Evolutionary conservation across 164 flowering plant genomes (phyloP).

Genomic region (Aristolochia contorta): DNA sequence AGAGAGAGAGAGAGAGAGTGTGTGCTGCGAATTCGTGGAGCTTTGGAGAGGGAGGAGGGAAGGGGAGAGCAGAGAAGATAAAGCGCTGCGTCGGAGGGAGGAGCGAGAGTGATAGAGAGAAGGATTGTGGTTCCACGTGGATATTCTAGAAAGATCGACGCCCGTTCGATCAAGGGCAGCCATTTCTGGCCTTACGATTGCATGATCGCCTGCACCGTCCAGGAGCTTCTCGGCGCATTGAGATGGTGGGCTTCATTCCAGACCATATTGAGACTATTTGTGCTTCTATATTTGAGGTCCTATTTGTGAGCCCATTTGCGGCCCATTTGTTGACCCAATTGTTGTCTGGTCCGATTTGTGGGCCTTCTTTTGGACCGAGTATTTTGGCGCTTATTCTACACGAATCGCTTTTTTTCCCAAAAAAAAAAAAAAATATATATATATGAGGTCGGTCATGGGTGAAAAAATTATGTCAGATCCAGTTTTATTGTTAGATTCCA

Average conservation of each 20-base stretch:
- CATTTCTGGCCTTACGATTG: background rate
- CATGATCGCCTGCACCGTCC: background rate
- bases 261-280: background rate
- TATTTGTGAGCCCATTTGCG: too few species aligned
- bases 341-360: too few species aligned
- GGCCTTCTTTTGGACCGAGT: too few species aligned
- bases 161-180: background rate
- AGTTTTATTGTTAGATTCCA: too few species aligned
- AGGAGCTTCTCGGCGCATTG: background rate
- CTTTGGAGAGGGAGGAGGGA: background rate
- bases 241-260: background rate
- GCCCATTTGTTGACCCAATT: too few species aligned
- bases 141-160: slow-evolving; percentile 2
- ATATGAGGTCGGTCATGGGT: too few species aligned
- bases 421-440: too few species aligned
- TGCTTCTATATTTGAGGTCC: too few species aligned
- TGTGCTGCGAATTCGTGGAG: background rate
- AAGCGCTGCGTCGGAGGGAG: background rate
- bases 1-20: background rate
- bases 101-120: background rate
- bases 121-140: slow-evolving; percentile 2
- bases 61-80: background rate
- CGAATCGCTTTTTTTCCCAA: too few species aligned
- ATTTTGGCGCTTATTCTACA: too few species aligned
- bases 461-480: too few species aligned